phyloP scores from a whole-genome alignment of 305 asterid species.

The Coffea humblotiana region DNA sequence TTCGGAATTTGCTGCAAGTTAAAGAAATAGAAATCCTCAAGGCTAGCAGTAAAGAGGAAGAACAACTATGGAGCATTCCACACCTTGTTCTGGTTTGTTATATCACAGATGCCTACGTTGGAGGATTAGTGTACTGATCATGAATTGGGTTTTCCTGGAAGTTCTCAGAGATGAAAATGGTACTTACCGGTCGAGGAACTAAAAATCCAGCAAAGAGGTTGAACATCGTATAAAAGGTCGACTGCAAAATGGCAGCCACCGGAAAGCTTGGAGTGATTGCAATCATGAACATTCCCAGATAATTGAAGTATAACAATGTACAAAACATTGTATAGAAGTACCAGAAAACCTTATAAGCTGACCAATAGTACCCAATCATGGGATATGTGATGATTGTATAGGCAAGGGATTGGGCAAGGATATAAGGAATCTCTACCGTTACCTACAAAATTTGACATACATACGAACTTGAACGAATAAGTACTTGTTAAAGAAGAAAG shows the following conservation, averaged over 20 bases:
- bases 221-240: slow-evolving; percentile 41
- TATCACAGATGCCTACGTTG: too few species aligned
- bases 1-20: slow-evolving; percentile 24
- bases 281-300: slow-evolving; percentile 54
- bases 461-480: too few species aligned
- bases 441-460: background rate
- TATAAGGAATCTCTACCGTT: slow-evolving; percentile 1
- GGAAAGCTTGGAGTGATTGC: slow-evolving; percentile 52
- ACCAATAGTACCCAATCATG: slow-evolving; percentile 55
- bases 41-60: too few species aligned
- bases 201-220: slow-evolving; percentile 52
- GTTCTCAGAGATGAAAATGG: too few species aligned
- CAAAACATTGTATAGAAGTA: slow-evolving; percentile 52
- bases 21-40: background rate
- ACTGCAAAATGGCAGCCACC: slow-evolving; percentile 47
- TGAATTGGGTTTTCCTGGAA: too few species aligned
- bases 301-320: slow-evolving; percentile 49
- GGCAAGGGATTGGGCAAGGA: background rate
- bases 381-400: slow-evolving; percentile 23
- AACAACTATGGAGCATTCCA: too few species aligned
- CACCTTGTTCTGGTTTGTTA: too few species aligned
- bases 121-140: too few species aligned
- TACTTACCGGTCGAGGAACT: slow-evolving; percentile 42
- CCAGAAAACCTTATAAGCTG: slow-evolving; percentile 55
- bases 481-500: too few species aligned